phyloP scores from a whole-genome alignment of 441 rosid species.

The Adansonia rubrostipa region DNA sequence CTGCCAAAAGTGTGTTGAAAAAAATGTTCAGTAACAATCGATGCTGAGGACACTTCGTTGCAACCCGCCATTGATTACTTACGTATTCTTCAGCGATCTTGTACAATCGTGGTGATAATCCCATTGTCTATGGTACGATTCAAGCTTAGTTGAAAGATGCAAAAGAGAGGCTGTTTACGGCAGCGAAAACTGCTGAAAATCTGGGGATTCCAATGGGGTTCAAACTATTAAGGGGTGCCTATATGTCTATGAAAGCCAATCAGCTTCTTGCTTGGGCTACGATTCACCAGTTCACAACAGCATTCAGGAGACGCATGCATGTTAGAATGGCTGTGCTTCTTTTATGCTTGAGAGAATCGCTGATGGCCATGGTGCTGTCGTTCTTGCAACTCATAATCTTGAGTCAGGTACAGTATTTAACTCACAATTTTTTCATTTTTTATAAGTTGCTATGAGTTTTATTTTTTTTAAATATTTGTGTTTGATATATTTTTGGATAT shows the following conservation, averaged over 20 bases:
- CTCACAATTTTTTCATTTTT: no score
- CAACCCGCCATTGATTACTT: conserved; percentile 87
- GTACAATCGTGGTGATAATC: conserved; percentile 50
- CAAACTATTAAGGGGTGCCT: conserved; percentile 90
- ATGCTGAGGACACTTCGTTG: conserved; percentile 76
- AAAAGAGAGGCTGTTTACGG: conserved; percentile 56
- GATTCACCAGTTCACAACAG: conserved; percentile 74
- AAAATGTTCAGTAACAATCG: conserved; percentile 55
- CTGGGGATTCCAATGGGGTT: conserved; percentile 71
- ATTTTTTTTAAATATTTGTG: no score
- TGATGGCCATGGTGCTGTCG: conserved; percentile 46
- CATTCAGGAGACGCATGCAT: conserved; percentile 65
- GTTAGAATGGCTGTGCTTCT: conserved; percentile 71
- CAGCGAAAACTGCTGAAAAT: conserved; percentile 53
- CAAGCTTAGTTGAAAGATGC: conserved; percentile 86
- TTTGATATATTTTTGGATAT: no score
- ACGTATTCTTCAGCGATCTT: conserved; percentile 58
- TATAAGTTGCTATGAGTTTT: no score
- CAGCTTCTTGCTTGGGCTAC: conserved; percentile 66
- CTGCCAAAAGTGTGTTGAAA: conserved; percentile 52
- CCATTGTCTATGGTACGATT: conserved; percentile 64
- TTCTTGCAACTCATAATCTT: conserved; percentile 82
- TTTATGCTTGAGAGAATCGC: conserved; percentile 66
- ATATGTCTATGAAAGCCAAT: conserved; percentile 63
- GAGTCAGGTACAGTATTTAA: conserved; percentile 54